These are phyloP conservation scores for Blastobotrys terrestris DNA, from an alignment of 805 yeast genomes.

Conservation along the genomic window DNA sequence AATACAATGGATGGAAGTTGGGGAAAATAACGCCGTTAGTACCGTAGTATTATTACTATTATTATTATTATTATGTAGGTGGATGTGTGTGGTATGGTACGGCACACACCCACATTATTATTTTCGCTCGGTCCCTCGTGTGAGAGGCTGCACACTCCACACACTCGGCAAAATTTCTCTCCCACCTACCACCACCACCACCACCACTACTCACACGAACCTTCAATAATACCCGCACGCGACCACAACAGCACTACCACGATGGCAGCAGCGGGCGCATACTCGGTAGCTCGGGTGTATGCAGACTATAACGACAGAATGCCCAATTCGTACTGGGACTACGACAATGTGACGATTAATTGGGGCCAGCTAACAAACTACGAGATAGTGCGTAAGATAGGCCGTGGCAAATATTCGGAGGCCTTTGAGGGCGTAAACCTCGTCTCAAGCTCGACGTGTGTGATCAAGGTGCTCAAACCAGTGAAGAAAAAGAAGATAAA, in stretches of 20 bases:
- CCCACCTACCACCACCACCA: neutral
- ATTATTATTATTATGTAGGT: too few species aligned
- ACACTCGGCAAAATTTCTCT: neutral
- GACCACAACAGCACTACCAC: neutral
- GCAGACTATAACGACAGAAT: conserved; percentile 64
- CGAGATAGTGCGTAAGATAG: conserved; percentile 78
- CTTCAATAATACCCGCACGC: too few species aligned
- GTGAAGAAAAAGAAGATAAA: conserved; percentile 87
- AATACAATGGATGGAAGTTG: too few species aligned
- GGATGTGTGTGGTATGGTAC: too few species aligned
- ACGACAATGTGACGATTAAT: conserved; percentile 31
- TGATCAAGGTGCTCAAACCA: conserved; percentile 86
- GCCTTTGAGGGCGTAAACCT: conserved; percentile 82
- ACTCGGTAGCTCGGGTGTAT: conserved; percentile 56
- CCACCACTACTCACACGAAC: neutral
- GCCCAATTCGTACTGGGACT: conserved; percentile 75
- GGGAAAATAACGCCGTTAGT: too few species aligned
- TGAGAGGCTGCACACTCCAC: too few species aligned
- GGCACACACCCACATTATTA: too few species aligned
- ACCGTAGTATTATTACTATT: too few species aligned
- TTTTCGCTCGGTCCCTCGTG: neutral
- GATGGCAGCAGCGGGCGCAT: neutral
- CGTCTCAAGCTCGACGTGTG: conserved; percentile 56
- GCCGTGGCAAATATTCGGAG: conserved; percentile 93
- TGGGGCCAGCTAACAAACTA: conserved; percentile 59